A percentile compares a stretch with the other conserved stretches of the same genome.
These are phyloP conservation scores for Metschnikowia cubensis DNA, from an alignment of 805 yeast genomes.

Conservation along the genomic window DNA sequence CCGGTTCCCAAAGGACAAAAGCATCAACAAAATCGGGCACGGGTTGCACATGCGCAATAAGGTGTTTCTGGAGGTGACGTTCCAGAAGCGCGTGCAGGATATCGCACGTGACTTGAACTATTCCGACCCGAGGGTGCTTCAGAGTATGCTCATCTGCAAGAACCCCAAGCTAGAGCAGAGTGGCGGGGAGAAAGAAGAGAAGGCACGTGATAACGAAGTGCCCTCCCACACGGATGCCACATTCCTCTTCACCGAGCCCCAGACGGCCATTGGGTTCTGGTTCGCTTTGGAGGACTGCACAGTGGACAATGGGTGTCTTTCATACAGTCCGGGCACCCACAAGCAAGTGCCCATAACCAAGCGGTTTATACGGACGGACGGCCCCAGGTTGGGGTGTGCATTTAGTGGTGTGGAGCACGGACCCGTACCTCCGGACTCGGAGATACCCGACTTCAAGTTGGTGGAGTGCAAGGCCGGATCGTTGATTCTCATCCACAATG, in stretches of 20 bases:
- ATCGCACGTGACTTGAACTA: slow-evolving; percentile 53
- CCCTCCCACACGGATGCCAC: slow-evolving; percentile 77
- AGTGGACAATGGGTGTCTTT: slow-evolving; percentile 60
- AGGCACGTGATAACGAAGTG: slow-evolving; percentile 49
- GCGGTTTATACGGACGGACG: slow-evolving; percentile 56
- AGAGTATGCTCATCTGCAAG: slow-evolving; percentile 75
- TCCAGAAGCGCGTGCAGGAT: slow-evolving; percentile 44
- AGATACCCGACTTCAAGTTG: slow-evolving; percentile 42
- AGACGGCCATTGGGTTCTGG: slow-evolving; percentile 75
- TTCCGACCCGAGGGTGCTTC: slow-evolving; percentile 66
- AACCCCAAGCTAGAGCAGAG: slow-evolving; percentile 43
- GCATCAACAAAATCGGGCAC: slow-evolving; percentile 79
- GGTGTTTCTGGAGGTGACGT: slow-evolving; percentile 47
- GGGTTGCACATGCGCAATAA: slow-evolving; percentile 60
- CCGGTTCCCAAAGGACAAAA: slow-evolving; percentile 46
- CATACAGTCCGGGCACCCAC: slow-evolving; percentile 70
- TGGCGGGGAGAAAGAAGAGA: slow-evolving; percentile 2
- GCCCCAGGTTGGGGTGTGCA: slow-evolving; percentile 52
- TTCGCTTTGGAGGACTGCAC: slow-evolving; percentile 76
- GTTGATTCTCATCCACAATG: slow-evolving; percentile 64
- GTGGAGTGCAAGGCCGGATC: slow-evolving; percentile 71
- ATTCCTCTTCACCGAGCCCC: slow-evolving; percentile 69
- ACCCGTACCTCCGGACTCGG: slow-evolving; percentile 15
- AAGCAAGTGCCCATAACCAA: slow-evolving; percentile 50
- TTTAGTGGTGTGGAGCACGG: slow-evolving; percentile 39